Evolutionary conservation across 1,139 yeast species (phyloP).

Genomic region (Kluyveromyces sp.): DNA sequence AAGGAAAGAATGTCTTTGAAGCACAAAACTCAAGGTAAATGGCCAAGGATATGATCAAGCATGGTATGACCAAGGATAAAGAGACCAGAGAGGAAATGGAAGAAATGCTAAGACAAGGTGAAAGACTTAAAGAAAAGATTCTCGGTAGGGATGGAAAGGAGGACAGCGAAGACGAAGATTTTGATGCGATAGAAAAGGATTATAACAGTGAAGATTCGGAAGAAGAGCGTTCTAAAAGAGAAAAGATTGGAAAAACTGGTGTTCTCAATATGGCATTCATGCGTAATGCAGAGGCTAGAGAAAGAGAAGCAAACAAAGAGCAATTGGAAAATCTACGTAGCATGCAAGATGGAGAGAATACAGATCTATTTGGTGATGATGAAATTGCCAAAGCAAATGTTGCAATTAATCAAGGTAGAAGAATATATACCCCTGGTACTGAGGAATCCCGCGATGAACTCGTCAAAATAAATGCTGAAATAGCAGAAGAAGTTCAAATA

Average conservation of each 20-base stretch:
- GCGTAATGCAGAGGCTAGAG: slow-evolving; percentile 74
- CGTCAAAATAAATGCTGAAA: slow-evolving; percentile 36
- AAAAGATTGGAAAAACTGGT: slow-evolving; percentile 65
- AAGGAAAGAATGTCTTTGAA: slow-evolving; percentile 86
- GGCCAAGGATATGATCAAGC: slow-evolving; percentile 87
- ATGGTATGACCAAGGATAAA: slow-evolving; percentile 84
- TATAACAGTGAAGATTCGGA: slow-evolving; percentile 34
- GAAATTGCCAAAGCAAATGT: slow-evolving; percentile 38
- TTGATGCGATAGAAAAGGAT: slow-evolving; percentile 42
- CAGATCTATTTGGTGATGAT: slow-evolving; percentile 33
- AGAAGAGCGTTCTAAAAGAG: slow-evolving; percentile 33
- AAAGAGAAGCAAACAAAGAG: slow-evolving; percentile 46
- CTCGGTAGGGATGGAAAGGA: slow-evolving; percentile 52
- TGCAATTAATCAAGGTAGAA: slow-evolving; percentile 67
- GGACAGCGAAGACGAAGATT: slow-evolving; percentile 43
- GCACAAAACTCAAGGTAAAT: slow-evolving; percentile 78
- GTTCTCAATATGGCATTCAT: slow-evolving; percentile 90
- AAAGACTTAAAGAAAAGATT: slow-evolving; percentile 64
- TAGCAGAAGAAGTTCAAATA: slow-evolving; percentile 43
- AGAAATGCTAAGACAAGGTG: slow-evolving; percentile 88
- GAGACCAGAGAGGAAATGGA: slow-evolving; percentile 82
- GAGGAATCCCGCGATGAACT: slow-evolving; percentile 38
- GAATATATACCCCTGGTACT: slow-evolving; percentile 72
- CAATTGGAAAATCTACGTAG: slow-evolving; percentile 45
- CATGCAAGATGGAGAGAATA: slow-evolving; percentile 38